Evolutionary conservation across 192 early-diverging fungal species (phyloP), one percentile per base, ranked within the genome.

Genomic region (Lobosporangium transversale): DNA sequence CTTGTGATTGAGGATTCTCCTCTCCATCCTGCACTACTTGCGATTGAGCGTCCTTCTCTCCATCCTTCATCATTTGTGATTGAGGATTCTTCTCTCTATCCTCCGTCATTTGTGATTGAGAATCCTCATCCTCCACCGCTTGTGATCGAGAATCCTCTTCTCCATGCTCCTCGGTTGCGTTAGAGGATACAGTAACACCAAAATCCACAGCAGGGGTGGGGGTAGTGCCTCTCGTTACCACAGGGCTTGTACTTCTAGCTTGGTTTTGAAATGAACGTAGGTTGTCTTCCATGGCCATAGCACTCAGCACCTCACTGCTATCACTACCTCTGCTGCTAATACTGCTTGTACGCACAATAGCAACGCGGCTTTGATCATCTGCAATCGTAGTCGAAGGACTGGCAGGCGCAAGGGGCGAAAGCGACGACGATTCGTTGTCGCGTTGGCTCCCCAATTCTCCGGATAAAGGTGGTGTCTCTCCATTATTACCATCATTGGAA

Each of bases 41-140:
- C 54, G 7, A 9, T 26, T 51, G 31, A 3, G 27, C 42, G 1
- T 31, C 17, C 26, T 58, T 20, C 45, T 33, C 23, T 14, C 51
- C 47, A 7, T 67, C 33, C 20, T 50, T 20, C 35, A 58, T 53
- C 17, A 54, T 45, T 14, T 57, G 27, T 37, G 24, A 10, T 21
- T 48, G 58, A 1, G 33, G 20, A 1, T 32, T 18, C 14, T 57
- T 12, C 33, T 18, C 26, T 12, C 37, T 27, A 7, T 57, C 43
- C 17, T 49, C 32, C 31, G 48, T 50, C 20, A 33, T 32, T 18
- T 48, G 14, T 35, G 7, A 9, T 26, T 51, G 31, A 3, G 27
- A 27, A 2, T 31, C 17, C 26, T 58, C 47, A 7, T 67, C 33
- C 20, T 50, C 24, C 35, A 58, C 63, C 17, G 45, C 54, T 14